Conservation (phyloP, 148 eudicot genomes). For the Limonium bicolor region DNA sequence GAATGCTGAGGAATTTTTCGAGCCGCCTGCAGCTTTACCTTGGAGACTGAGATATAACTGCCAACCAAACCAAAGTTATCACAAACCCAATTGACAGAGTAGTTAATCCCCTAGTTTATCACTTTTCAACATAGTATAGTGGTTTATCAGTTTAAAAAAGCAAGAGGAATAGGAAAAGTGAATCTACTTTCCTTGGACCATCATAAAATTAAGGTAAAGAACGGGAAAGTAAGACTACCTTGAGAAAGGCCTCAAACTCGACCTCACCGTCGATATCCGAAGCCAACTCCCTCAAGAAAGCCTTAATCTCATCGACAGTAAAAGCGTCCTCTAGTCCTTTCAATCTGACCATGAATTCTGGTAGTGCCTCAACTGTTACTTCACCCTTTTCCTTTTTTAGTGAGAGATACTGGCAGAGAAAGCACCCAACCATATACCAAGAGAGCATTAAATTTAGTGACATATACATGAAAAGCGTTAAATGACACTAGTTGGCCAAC, state of each 20-base stretch:
- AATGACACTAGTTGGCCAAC: not conserved
- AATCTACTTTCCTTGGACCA: too few species aligned
- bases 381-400: slow-evolving; percentile 56
- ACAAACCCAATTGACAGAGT: too few species aligned
- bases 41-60: slow-evolving; percentile 72
- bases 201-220: not conserved
- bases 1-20: slow-evolving; percentile 57
- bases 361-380: slow-evolving; percentile 65
- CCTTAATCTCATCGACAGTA: slow-evolving; percentile 61
- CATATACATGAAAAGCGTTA: not conserved
- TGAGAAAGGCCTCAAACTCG: slow-evolving; percentile 69
- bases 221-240: slow-evolving; percentile 24
- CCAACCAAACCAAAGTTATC: not conserved
- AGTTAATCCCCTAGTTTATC: too few species aligned
- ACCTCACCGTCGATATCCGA: slow-evolving; percentile 35
- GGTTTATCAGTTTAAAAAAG: too few species aligned
- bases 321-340: slow-evolving; percentile 39
- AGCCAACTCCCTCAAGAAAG: slow-evolving; percentile 32
- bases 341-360: slow-evolving; percentile 47
- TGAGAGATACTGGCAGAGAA: slow-evolving; percentile 29
- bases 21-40: slow-evolving; percentile 54
- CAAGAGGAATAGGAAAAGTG: not conserved
- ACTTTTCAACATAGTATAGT: too few species aligned
- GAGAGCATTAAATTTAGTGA: too few species aligned
- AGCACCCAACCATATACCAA: slow-evolving; percentile 9